phyloP scores from a whole-genome alignment of 139 green algal species.

The Chlamydomonas eustigma region DNA sequence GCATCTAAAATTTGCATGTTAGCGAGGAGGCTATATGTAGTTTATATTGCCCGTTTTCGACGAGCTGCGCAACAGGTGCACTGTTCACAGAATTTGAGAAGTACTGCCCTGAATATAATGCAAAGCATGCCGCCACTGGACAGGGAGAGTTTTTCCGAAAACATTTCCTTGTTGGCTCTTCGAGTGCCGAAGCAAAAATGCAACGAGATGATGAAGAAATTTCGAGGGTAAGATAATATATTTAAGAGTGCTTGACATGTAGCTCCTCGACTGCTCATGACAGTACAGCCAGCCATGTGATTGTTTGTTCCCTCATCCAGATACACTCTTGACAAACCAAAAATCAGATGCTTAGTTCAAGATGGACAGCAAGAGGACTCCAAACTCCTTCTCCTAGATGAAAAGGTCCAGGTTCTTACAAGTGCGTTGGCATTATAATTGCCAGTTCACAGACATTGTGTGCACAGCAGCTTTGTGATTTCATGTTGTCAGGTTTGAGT shows the following conservation, averaged over 20 bases:
- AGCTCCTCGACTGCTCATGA: neutral
- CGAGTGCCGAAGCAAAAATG: conserved; percentile 49
- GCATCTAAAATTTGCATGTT: too few species aligned
- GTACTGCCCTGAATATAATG: too few species aligned
- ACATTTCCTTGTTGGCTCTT: conserved; percentile 49
- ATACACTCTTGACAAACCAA: conserved; percentile 62
- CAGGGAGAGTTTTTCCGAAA: conserved; percentile 33
- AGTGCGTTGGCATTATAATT: too few species aligned
- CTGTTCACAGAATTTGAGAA: too few species aligned
- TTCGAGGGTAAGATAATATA: conserved; percentile 14
- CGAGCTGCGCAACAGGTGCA: too few species aligned
- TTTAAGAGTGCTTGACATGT: neutral
- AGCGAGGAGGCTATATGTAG: too few species aligned
- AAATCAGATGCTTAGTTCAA: conserved; percentile 55
- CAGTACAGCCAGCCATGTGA: neutral
- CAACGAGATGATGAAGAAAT: conserved; percentile 51
- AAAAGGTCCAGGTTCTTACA: conserved; percentile 20
- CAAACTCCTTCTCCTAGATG: conserved; percentile 67
- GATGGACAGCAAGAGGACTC: conserved; percentile 29
- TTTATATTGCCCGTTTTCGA: too few species aligned
- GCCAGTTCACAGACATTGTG: too few species aligned
- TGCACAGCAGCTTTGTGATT: conserved; percentile 6
- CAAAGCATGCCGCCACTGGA: too few species aligned
- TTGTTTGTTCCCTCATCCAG: conserved; percentile 39
- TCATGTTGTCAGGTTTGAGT: conserved; percentile 1